A percentile compares a stretch with the other conserved stretches of the same genome.
Evolutionary conservation across 1,284 basidiomycete genomes (phyloP).

Genomic region (Caloboletus inedulis): DNA sequence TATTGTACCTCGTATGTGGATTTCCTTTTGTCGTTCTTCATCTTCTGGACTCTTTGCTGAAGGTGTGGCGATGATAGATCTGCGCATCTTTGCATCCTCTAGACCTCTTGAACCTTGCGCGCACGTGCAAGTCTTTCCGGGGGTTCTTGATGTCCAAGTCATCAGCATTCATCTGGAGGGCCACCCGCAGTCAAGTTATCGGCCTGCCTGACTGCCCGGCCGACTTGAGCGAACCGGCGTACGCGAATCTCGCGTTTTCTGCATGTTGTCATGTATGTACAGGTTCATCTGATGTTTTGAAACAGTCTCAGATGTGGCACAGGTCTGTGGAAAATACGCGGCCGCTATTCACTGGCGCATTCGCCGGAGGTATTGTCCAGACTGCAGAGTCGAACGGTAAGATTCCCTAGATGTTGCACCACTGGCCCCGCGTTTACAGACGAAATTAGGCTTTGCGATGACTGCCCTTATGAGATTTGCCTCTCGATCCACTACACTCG

Average conservation of each 20-base stretch:
- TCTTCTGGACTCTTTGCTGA: background rate
- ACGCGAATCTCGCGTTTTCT: slow-evolving; percentile 23
- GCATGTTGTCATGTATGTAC: slow-evolving; percentile 8
- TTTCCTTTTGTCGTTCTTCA: background rate
- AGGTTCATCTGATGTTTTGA: background rate
- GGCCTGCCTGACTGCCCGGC: slow-evolving; percentile 21
- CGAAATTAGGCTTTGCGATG: background rate
- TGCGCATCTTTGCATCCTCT: slow-evolving; percentile 1
- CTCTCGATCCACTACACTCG: background rate
- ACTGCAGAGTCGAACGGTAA: slow-evolving; percentile 6
- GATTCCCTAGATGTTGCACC: background rate
- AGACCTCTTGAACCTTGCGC: slow-evolving; percentile 19
- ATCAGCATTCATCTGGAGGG: slow-evolving; percentile 18
- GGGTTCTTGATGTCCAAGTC: slow-evolving; percentile 13
- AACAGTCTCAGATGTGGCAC: background rate
- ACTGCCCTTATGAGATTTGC: background rate
- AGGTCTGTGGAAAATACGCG: slow-evolving; percentile 1
- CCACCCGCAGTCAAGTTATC: background rate
- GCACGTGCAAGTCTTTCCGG: slow-evolving; percentile 18
- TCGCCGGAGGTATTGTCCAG: slow-evolving; percentile 12
- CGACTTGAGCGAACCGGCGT: slow-evolving; percentile 32
- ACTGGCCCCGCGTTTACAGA: background rate
- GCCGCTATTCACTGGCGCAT: slow-evolving; percentile 2
- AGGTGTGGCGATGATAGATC: background rate
- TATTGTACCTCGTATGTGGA: slow-evolving; percentile 3